A percentile compares a stretch with the other conserved stretches of the same genome.
These are phyloP conservation scores for Penicillium expansum DNA, from an alignment of 2,329 filamentous ascomycete genomes.

Conservation along the genomic window DNA sequence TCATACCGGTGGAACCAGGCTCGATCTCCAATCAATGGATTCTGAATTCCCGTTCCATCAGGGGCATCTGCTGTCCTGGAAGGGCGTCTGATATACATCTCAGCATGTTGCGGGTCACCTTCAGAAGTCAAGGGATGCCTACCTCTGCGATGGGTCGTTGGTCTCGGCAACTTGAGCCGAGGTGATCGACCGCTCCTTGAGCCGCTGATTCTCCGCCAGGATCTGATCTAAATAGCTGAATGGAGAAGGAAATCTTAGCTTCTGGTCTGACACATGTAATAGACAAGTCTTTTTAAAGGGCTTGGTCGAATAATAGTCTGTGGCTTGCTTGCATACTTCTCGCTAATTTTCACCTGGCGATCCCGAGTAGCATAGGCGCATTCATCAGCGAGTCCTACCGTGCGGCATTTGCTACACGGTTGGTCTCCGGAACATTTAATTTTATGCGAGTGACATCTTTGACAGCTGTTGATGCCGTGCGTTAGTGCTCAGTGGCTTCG, in stretches of 20 bases:
- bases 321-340: slow-evolving; percentile 28
- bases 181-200: slow-evolving; percentile 31
- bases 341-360: slow-evolving; percentile 43
- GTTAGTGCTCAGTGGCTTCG: slow-evolving; percentile 5
- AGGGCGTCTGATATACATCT: slow-evolving; percentile 1
- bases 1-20: slow-evolving; percentile 40
- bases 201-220: slow-evolving; percentile 33
- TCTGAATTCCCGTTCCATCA: slow-evolving; percentile 33
- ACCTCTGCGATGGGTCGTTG: slow-evolving; percentile 16
- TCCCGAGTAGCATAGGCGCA: slow-evolving; percentile 45
- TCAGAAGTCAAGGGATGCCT: neutral
- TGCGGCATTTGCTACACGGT: slow-evolving; percentile 44
- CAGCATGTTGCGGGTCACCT: neutral
- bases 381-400: slow-evolving; percentile 37
- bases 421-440: slow-evolving; percentile 48
- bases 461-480: slow-evolving; percentile 29
- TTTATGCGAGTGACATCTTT: slow-evolving; percentile 47
- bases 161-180: slow-evolving; percentile 28
- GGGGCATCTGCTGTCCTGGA: slow-evolving; percentile 22
- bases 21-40: slow-evolving; percentile 36
- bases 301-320: neutral
- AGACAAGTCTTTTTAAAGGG: neutral
- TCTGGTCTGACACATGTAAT: neutral
- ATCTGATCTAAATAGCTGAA: slow-evolving; percentile 36
- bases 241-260: slow-evolving; percentile 11